A percentile compares a stretch with the other conserved stretches of the same genome.
phyloP scores from a whole-genome alignment of 805 yeast species.

The Schwanniomyces vanrijiae region DNA sequence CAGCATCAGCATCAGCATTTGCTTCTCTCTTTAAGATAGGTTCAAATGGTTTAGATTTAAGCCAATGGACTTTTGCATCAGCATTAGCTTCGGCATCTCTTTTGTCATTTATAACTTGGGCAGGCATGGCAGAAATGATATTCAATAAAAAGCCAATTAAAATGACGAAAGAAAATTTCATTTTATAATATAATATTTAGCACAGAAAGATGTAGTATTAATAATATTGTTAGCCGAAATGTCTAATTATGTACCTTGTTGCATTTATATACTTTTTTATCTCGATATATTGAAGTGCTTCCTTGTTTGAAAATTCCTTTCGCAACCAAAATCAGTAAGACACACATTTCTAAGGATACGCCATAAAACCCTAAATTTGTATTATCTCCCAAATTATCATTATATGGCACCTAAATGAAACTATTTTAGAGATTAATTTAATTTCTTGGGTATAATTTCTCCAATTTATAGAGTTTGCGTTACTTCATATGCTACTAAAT shows the following conservation, averaged over 20 bases:
- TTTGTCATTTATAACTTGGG: slow-evolving; percentile 13
- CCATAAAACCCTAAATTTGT: background rate
- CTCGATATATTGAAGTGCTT: background rate
- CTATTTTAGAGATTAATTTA: too few species aligned
- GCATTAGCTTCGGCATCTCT: slow-evolving; percentile 23
- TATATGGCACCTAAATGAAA: background rate
- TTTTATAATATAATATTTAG: background rate
- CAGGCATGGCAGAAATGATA: background rate
- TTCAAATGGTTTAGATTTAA: slow-evolving; percentile 12
- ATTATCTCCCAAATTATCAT: background rate
- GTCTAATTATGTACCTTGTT: too few species aligned
- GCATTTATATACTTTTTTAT: background rate
- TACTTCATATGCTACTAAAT: background rate
- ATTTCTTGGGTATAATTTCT: background rate
- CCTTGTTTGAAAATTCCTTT: background rate
- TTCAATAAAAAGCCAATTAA: background rate
- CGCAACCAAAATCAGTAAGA: background rate
- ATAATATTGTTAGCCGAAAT: too few species aligned
- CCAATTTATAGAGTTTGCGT: background rate
- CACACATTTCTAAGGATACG: background rate
- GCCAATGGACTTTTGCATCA: slow-evolving; percentile 14
- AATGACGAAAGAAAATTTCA: background rate
- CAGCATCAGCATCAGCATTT: slow-evolving; percentile 21
- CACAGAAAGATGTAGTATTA: background rate
- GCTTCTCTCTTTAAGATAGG: slow-evolving; percentile 16